Conservation (phyloP, 768 basidiomycete species). For the Leucosporidium yakuticum region DNA sequence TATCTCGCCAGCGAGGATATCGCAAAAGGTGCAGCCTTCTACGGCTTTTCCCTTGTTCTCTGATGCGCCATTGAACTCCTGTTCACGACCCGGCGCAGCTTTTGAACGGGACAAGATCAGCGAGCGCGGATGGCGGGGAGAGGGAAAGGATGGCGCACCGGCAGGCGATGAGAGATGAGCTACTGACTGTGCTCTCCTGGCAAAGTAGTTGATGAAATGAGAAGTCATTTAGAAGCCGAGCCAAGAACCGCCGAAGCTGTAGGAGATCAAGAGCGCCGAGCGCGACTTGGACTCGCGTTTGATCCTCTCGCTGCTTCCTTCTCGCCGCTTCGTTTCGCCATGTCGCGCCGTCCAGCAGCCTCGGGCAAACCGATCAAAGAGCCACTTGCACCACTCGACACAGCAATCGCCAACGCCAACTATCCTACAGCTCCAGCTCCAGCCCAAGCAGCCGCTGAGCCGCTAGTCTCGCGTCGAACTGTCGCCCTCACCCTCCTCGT, state of each 20-base stretch:
- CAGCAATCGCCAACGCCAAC: not conserved
- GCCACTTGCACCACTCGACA: not conserved
- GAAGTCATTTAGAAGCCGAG: conserved; percentile 10
- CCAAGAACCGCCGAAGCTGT: not conserved
- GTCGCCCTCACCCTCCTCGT: conserved; percentile 87
- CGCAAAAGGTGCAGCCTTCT: conserved; percentile 20
- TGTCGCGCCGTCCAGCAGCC: not conserved
- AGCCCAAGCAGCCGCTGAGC: not conserved
- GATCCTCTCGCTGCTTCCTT: not conserved
- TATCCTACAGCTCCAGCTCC: too few relatives aligned
- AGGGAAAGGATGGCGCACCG: not conserved
- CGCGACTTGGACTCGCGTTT: not conserved
- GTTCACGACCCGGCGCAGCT: not conserved
- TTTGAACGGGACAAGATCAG: not conserved
- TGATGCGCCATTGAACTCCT: not conserved
- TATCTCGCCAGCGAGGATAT: not conserved
- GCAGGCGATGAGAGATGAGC: not conserved
- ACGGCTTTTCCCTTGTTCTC: not conserved
- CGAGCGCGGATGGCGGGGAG: not conserved
- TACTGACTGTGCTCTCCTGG: not conserved
- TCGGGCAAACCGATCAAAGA: not conserved
- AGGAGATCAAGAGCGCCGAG: not conserved
- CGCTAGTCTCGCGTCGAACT: not conserved
- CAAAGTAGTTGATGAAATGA: conserved; percentile 16
- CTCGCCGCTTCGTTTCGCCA: not conserved